Conservation (phyloP, 345 rosid species). For the Lepidium aucheri region DNA sequence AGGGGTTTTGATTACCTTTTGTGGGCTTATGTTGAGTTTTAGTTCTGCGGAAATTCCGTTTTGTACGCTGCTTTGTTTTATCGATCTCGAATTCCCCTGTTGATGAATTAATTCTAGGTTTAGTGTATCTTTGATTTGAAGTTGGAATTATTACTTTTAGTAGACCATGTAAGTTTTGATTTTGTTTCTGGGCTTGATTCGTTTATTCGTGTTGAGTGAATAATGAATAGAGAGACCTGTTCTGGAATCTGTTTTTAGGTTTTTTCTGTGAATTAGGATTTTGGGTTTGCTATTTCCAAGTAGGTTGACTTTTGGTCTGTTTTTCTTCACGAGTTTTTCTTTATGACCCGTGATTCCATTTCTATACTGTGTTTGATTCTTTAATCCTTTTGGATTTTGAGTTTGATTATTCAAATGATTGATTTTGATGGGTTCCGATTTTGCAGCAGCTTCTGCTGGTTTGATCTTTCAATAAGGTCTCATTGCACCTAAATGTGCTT, state of each 20-base stretch:
- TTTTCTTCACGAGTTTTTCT: conserved; percentile 4
- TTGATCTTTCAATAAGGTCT: neutral
- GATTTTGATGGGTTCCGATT: conserved; percentile 11
- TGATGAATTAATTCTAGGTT: neutral
- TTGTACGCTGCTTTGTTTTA: neutral
- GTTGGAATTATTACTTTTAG: neutral
- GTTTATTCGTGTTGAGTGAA: neutral
- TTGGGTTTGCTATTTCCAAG: conserved; percentile 11
- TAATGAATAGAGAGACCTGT: neutral
- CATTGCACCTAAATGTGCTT: neutral
- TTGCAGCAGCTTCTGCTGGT: conserved; percentile 18
- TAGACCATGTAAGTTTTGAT: conserved; percentile 2
- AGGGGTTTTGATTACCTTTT: neutral
- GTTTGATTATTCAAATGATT: neutral
- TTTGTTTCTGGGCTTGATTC: conserved; percentile 2
- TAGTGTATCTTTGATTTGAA: neutral
- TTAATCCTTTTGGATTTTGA: neutral
- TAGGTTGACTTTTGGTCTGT: conserved; percentile 12
- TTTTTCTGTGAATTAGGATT: conserved; percentile 5
- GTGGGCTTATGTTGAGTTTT: neutral
- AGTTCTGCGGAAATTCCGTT: neutral
- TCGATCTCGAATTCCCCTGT: neutral
- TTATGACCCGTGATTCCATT: neutral
- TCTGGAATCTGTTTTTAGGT: neutral
- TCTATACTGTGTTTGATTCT: neutral